Percentiles rank a stretch among this genome's conserved stretches.
These are phyloP conservation scores for Aphanomyces cochlioides DNA, from an alignment of 352 stramenopile species.

Conservation along the genomic window DNA sequence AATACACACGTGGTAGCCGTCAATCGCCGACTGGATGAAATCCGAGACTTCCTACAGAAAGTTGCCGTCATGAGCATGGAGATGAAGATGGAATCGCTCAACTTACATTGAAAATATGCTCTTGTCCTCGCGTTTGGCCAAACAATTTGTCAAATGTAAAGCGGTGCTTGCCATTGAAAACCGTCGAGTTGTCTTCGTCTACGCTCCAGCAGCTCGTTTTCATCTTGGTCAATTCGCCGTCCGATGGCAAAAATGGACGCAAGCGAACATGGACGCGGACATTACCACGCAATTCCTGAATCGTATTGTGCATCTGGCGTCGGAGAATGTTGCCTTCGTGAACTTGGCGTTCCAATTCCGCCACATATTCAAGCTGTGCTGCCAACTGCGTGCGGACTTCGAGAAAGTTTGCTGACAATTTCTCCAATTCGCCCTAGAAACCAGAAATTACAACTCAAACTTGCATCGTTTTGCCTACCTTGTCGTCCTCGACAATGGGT, in stretches of 20 bases:
- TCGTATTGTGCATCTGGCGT: constrained; percentile 98
- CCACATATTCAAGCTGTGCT: constrained; percentile 57
- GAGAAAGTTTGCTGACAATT: constrained; percentile 70
- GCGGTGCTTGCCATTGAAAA: constrained; percentile 61
- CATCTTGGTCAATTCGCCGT: constrained; percentile 50
- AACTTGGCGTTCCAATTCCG: constrained; percentile 58
- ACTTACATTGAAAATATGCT: constrained; percentile 87
- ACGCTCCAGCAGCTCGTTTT: constrained; percentile 26
- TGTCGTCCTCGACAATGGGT: constrained; percentile 6
- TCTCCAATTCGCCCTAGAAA: constrained; percentile 38
- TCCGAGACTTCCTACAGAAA: constrained; percentile 64
- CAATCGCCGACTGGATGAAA: constrained; percentile 90
- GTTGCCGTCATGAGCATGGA: not conserved
- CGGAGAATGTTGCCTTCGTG: constrained; percentile 69
- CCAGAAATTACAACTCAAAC: not conserved
- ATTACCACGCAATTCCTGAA: constrained; percentile 99
- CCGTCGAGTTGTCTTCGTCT: constrained; percentile 49
- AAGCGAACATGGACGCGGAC: constrained; percentile 97
- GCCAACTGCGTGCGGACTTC: constrained; percentile 58
- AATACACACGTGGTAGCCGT: constrained; percentile 99
- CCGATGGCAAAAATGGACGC: constrained; percentile 87
- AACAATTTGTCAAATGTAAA: constrained; percentile 99
- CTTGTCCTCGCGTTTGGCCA: constrained; percentile 91
- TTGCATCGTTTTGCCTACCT: not conserved
- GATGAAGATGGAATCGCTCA: not conserved